Conservation (phyloP, 2,329 filamentous ascomycete species). For the Fusarium avenaceum region DNA sequence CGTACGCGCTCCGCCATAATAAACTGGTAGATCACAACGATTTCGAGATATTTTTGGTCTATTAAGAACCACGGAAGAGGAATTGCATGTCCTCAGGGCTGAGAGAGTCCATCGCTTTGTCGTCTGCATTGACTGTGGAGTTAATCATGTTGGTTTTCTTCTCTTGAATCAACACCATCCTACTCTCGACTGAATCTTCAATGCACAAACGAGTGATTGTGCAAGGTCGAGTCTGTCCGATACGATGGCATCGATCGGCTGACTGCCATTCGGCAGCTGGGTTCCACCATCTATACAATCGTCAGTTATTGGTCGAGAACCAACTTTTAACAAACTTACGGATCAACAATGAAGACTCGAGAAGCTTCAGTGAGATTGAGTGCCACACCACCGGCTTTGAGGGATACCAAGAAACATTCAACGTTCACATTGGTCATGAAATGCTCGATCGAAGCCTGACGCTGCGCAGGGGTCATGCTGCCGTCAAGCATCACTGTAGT, state of each 20-base stretch:
- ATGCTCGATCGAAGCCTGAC: conserved; percentile 92
- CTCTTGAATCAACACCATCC: conserved; percentile 96
- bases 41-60: not conserved
- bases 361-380: conserved; percentile 96
- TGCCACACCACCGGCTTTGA: conserved; percentile 96
- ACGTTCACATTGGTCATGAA: conserved; percentile 97
- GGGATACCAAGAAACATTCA: conserved; percentile 94
- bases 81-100: conserved; percentile 96
- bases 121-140: conserved; percentile 94
- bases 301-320: conserved; percentile 43
- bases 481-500: conserved; percentile 98
- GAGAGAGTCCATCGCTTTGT: conserved; percentile 89
- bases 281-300: conserved; percentile 88
- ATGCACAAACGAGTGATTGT: conserved; percentile 95
- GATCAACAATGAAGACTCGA: conserved; percentile 94
- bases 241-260: conserved; percentile 93
- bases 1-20: not conserved
- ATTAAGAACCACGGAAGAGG: conserved; percentile 80
- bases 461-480: conserved; percentile 94
- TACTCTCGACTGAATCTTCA: conserved; percentile 95
- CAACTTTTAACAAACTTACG: conserved; percentile 69
- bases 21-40: not conserved
- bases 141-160: conserved; percentile 99
- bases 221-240: conserved; percentile 93
- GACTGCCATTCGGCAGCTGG: conserved; percentile 99